Percentiles rank a stretch among this genome's conserved stretches.
phyloP scores from a whole-genome alignment of 2,329 filamentous ascomycete species.

The Exophiala calicioides region DNA sequence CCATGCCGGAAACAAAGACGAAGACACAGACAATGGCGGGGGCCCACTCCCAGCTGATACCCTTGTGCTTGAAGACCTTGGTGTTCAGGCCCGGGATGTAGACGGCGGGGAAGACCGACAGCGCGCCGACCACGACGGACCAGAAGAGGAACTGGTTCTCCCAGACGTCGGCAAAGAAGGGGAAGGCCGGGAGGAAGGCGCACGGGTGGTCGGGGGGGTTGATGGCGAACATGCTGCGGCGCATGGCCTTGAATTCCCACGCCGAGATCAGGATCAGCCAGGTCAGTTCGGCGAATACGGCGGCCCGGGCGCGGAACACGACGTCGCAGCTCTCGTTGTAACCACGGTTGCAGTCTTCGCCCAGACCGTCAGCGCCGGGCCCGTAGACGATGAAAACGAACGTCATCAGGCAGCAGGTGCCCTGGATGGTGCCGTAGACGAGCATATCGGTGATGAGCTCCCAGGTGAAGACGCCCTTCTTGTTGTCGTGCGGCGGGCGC shows the following conservation, averaged over 20 bases:
- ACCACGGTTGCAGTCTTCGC: constrained; percentile 55
- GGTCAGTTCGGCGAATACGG: constrained; percentile 71
- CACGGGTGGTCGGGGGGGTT: constrained; percentile 51
- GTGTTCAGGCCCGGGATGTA: constrained; percentile 69
- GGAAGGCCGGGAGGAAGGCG: too few relatives aligned
- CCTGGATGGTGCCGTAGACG: constrained; percentile 55
- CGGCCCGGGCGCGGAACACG: constrained; percentile 69
- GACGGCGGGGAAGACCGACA: constrained; percentile 59
- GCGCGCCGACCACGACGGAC: constrained; percentile 58
- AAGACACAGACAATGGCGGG: constrained; percentile 62
- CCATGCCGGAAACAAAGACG: constrained; percentile 63
- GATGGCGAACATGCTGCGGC: constrained; percentile 71
- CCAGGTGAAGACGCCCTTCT: constrained; percentile 53
- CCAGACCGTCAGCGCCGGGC: constrained; percentile 52
- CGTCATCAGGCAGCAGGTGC: constrained; percentile 50
- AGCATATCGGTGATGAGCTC: constrained; percentile 58
- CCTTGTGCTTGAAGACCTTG: constrained; percentile 64
- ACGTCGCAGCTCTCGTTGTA: constrained; percentile 52
- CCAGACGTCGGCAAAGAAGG: constrained; percentile 67
- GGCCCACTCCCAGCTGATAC: constrained; percentile 69
- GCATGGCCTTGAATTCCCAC: constrained; percentile 75
- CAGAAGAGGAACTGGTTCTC: constrained; percentile 71
- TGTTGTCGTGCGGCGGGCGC: constrained; percentile 56
- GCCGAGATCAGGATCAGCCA: constrained; percentile 75
- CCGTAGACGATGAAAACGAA: constrained; percentile 57